These are phyloP conservation scores for Sarcodon aspratus DNA, from an alignment of 768 basidiomycete genomes.

Conservation along the genomic window DNA sequence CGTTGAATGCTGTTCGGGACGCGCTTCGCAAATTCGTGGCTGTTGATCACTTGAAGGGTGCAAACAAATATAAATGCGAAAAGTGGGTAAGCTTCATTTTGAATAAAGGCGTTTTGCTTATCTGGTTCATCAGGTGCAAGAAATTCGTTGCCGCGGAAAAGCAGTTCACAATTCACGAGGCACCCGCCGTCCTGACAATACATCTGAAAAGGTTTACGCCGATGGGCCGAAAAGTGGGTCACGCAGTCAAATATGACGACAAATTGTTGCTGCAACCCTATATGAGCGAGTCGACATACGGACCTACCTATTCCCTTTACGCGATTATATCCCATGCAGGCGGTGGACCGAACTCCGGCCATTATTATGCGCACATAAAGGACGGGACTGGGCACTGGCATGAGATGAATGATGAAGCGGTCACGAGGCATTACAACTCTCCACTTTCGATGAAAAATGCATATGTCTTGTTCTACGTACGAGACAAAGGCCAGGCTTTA, in stretches of 20 bases:
- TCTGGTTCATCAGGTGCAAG: conserved; percentile 58
- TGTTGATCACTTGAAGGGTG: conserved; percentile 74
- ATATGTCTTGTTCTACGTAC: conserved; percentile 89
- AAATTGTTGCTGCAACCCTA: conserved; percentile 56
- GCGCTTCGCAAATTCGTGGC: conserved; percentile 75
- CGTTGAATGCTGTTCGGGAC: conserved; percentile 46
- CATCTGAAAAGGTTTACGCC: conserved; percentile 95
- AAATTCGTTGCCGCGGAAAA: conserved; percentile 85
- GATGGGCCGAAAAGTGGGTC: conserved; percentile 76
- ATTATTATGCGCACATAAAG: conserved; percentile 85
- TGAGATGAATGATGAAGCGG: conserved; percentile 90
- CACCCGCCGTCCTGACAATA: conserved; percentile 80
- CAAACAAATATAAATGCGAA: conserved; percentile 97
- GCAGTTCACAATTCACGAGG: conserved; percentile 77
- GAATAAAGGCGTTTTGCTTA: neutral
- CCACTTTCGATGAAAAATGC: conserved; percentile 68
- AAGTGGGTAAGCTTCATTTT: conserved; percentile 46
- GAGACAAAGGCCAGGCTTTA: conserved; percentile 64
- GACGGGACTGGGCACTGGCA: conserved; percentile 63
- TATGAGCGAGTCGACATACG: conserved; percentile 76
- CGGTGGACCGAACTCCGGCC: conserved; percentile 86
- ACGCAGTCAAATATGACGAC: conserved; percentile 70
- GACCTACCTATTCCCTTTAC: conserved; percentile 77
- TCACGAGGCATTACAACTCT: conserved; percentile 28
- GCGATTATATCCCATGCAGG: conserved; percentile 93